phyloP scores from a whole-genome alignment of 805 yeast species.

The Diddensiella caesifluorescens region DNA sequence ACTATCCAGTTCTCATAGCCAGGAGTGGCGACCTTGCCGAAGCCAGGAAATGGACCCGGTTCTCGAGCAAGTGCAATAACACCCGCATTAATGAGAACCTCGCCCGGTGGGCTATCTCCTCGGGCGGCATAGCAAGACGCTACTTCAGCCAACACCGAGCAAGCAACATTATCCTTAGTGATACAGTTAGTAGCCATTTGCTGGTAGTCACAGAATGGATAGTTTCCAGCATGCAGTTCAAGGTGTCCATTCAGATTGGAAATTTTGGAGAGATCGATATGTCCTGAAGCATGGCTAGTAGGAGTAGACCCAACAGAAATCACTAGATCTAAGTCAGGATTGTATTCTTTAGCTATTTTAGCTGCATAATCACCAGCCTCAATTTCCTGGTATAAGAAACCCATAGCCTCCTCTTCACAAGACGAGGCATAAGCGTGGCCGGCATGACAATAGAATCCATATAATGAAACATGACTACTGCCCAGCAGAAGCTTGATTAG shows the following conservation, averaged over 20 bases:
- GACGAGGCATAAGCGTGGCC: constrained; percentile 64
- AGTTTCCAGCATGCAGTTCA: constrained; percentile 81
- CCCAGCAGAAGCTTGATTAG: constrained; percentile 34
- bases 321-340: constrained; percentile 38
- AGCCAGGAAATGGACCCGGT: constrained; percentile 53
- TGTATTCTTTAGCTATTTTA: constrained; percentile 31
- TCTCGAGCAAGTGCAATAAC: constrained; percentile 67
- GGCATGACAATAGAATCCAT: constrained; percentile 74
- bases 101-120: constrained; percentile 49
- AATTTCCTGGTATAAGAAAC: constrained; percentile 51
- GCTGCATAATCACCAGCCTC: constrained; percentile 52
- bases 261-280: constrained; percentile 13
- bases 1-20: constrained; percentile 53
- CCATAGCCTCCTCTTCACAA: constrained; percentile 42
- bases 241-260: constrained; percentile 33
- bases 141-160: constrained; percentile 53
- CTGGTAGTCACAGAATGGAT: constrained; percentile 67
- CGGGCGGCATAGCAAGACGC: constrained; percentile 55
- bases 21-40: constrained; percentile 44
- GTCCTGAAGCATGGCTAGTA: constrained; percentile 55
- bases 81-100: constrained; percentile 65
- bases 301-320: constrained; percentile 82
- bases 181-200: constrained; percentile 68
- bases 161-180: constrained; percentile 41
- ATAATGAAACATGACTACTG: constrained; percentile 38